Evolutionary conservation across 2,329 filamentous ascomycete genomes (phyloP), one percentile per base, ranked within the genome.

Genomic region (Diaporthe vexans): DNA sequence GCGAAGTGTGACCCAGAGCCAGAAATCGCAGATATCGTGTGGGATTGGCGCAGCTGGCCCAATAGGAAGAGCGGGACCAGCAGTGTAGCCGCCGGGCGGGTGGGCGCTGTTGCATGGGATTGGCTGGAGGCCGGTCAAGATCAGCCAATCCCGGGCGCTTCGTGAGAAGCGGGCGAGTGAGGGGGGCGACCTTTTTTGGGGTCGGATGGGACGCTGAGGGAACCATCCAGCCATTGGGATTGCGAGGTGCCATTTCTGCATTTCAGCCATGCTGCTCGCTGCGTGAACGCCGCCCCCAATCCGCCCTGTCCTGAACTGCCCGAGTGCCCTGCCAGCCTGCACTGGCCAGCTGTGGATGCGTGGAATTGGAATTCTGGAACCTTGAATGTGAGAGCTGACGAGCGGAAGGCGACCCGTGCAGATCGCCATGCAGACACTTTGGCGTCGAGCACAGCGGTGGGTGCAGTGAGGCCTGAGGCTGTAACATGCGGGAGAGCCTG

Each of bases 61-160:
- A 80, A 80, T 80, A 74, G 76, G 76, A 78, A 74, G 17, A 58
- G 57, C 54, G 70, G 70, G 52, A 46, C 71, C 37, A 46, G 35
- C 40, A 72, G 75, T 76, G 74, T 80, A 81, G 80, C 79, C 79
- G 79, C 79, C 78, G 76, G 72, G 67, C 35, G 29, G 59, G n/a
- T 40, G 26, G 56, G 48, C 26, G 52, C n/a, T 74, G 70, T 73
- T 46, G 77, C 77, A 79, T 76, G 77, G 77, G 46, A 74, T 76
- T 72, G 73, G 63, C 61, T 57, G 56, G 63, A 43, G 40, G 40
- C 15, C 48, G 33, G 5, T 43, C 40, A 43, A 19, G 40, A 7
- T 59, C 63, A 75, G 73, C 74, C 73, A 76, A 74, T 75, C 73
- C 63, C 67, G 37, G 69, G 67, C 33, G 69, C 61, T 67, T 67